Percentiles rank a stretch among this genome's conserved stretches.
Evolutionary conservation across 768 basidiomycete genomes (phyloP).

Genomic region (Leccinum pellstonianum): DNA sequence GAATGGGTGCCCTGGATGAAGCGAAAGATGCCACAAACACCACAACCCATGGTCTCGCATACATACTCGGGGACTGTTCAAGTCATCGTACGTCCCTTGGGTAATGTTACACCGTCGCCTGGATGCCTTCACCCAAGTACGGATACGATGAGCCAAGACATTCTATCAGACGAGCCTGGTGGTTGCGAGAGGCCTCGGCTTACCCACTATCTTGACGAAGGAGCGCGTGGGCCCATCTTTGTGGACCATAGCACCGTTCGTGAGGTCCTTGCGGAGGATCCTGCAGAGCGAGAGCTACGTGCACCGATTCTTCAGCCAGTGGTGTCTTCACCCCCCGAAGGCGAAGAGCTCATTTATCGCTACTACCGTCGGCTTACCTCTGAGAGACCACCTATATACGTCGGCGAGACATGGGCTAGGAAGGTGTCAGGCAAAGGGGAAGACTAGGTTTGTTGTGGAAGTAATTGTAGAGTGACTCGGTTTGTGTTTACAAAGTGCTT

Average conservation of each 20-base stretch:
- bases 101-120: background rate
- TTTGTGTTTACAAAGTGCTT: too few relatives aligned
- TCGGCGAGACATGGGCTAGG: constrained; percentile 14
- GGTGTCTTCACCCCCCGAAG: background rate
- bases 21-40: background rate
- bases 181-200: background rate
- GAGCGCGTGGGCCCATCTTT: constrained; percentile 11
- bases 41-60: too few relatives aligned
- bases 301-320: constrained; percentile 6
- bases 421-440: background rate
- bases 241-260: background rate
- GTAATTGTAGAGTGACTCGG: too few relatives aligned
- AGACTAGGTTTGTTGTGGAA: too few relatives aligned
- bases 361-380: background rate
- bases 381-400: constrained; percentile 3
- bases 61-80: background rate
- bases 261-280: constrained; percentile 1
- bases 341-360: constrained; percentile 9
- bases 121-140: background rate
- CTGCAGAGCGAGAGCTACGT: constrained; percentile 3
- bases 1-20: constrained; percentile 10
- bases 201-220: constrained; percentile 11
- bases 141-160: background rate
- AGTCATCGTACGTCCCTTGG: background rate
- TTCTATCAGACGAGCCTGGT: background rate